phyloP scores from a whole-genome alignment of 768 basidiomycete species.

The Fibroporia radiculosa region DNA sequence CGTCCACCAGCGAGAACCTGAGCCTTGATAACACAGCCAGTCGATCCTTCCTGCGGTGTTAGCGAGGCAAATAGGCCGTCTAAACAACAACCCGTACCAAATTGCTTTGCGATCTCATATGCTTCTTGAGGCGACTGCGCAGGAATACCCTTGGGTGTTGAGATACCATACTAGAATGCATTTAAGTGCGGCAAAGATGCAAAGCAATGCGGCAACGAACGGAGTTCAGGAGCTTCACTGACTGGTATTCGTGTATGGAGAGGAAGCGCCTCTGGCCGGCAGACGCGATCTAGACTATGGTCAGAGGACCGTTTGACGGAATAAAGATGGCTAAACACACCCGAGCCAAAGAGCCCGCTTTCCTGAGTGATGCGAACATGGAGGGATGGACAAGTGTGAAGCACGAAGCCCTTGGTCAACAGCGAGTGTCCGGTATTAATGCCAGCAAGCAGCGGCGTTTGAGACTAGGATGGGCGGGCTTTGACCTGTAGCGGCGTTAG shows the following conservation, averaged over 20 bases:
- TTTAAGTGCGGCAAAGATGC: background rate
- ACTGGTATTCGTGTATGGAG: slow-evolving; percentile 98
- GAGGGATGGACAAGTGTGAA: slow-evolving; percentile 20
- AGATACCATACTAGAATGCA: slow-evolving; percentile 80
- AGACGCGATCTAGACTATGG: slow-evolving; percentile 47
- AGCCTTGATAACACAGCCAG: slow-evolving; percentile 92
- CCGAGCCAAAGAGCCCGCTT: slow-evolving; percentile 55
- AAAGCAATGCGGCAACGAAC: slow-evolving; percentile 35
- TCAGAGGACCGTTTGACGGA: too few relatives aligned
- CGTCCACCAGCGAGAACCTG: slow-evolving; percentile 98
- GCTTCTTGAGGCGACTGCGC: slow-evolving; percentile 90
- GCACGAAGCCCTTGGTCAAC: too few relatives aligned
- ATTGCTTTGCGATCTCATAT: slow-evolving; percentile 78
- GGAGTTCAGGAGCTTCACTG: slow-evolving; percentile 88
- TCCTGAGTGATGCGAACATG: slow-evolving; percentile 67
- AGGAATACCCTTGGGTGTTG: slow-evolving; percentile 84
- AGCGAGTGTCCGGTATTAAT: too few relatives aligned
- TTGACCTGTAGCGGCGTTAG: background rate
- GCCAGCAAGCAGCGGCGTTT: too few relatives aligned
- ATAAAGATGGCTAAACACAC: slow-evolving; percentile 30
- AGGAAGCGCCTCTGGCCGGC: slow-evolving; percentile 84
- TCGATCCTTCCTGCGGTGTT: slow-evolving; percentile 39
- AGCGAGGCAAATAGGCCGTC: too few relatives aligned
- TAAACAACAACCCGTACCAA: slow-evolving; percentile 46
- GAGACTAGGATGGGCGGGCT: slow-evolving; percentile 7